Evolutionary conservation across 2,329 filamentous ascomycete genomes (phyloP), one percentile per base, ranked within the genome.

Genomic region (Chaetomium olivaceum): DNA sequence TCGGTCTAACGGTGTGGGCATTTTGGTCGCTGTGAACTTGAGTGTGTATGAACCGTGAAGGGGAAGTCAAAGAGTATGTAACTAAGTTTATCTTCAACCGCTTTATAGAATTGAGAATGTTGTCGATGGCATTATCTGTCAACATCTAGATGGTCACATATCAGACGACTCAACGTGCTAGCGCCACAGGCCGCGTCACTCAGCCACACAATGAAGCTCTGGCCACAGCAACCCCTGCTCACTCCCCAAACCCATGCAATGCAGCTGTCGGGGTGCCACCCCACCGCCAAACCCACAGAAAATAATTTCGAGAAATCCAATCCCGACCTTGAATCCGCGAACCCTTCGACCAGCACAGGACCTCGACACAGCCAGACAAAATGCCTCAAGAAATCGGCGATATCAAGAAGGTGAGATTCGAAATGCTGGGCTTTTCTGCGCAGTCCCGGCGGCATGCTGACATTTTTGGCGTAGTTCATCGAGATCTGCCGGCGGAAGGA

Each of bases 401-500:
- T 82, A 98, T 98, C 89, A 98, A 99, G 86, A 85, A 88, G 84
- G 87, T 89, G 78, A 67, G 80, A 52, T 64, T 51, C 58, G 27
- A 16, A 58, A 36, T 55, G 23, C 21, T 51, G 56, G 19, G 39
- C 25, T 31, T 39, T 48, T 64, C 27, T 21, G 48, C 31, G n/a
- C 25, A 29, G n/a, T n/a, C 36, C 3, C 58, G 62, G 31, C 57
- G 62, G 54, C 27, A 14, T 62, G 50, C 72, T 73, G 66, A 74
- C 70, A 62, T 33, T 61, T 21, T 63, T 66, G 62, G 46, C n/a
- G 11, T 81, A 97, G 88, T 99, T 99, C 92, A 96, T 99, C 83
- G 95, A 98, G 91, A 97, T 99, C 89, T 97, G 92, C 90, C 91
- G 94, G 84, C 91, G 95, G 82, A 96, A 97, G 88, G 96, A 99